phyloP scores from a whole-genome alignment of 306 rosid genomes.

The Lablab purpureus region DNA sequence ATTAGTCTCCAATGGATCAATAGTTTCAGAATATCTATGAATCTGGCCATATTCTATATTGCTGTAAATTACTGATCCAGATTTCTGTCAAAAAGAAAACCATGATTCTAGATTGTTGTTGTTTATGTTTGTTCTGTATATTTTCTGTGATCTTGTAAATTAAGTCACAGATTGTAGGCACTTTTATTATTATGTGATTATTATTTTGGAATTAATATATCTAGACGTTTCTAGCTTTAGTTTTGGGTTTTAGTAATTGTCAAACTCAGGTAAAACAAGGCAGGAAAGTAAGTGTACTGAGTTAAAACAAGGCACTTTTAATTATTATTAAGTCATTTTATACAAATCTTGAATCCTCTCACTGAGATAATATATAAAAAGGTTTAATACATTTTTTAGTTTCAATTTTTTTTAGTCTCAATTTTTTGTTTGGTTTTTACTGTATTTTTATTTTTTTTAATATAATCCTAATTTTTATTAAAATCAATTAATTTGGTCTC shows the following conservation, averaged over 20 bases:
- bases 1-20: neutral
- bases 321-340: too few species aligned
- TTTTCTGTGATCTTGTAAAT: conserved; percentile 24
- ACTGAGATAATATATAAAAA: too few species aligned
- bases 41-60: conserved; percentile 35
- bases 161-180: neutral
- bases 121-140: conserved; percentile 24
- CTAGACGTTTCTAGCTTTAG: neutral
- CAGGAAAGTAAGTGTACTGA: too few species aligned
- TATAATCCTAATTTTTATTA: too few species aligned
- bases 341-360: too few species aligned
- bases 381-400: too few species aligned
- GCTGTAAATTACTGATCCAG: conserved; percentile 38
- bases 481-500: too few species aligned
- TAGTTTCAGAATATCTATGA: neutral
- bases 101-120: conserved; percentile 9
- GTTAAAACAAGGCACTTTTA: too few species aligned
- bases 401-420: too few species aligned
- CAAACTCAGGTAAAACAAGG: neutral
- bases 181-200: conserved; percentile 22
- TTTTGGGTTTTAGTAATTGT: neutral
- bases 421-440: too few species aligned
- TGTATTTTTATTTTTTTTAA: too few species aligned
- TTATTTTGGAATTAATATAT: neutral
- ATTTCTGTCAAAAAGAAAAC: neutral